phyloP scores from a whole-genome alignment of 2,329 filamentous ascomycete genomes.

The Nothopassalora personata region DNA sequence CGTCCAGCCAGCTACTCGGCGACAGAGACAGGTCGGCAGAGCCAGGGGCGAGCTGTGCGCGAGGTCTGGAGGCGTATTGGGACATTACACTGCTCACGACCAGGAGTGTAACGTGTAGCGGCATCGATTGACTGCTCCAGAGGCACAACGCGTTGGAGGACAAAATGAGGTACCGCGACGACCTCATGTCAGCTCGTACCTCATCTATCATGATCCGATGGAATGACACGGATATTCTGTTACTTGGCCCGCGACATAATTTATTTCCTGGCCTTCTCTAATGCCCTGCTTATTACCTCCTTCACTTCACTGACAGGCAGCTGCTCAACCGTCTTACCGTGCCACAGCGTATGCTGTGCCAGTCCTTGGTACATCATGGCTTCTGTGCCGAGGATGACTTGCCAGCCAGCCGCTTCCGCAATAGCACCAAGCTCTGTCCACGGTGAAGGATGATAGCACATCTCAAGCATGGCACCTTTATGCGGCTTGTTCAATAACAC shows the following conservation, averaged over 20 bases:
- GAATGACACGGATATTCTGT: background rate
- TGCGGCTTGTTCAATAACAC: conserved; percentile 45
- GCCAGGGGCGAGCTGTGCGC: conserved; percentile 64
- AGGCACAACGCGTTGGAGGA: too few species aligned
- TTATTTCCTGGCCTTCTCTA: conserved; percentile 21
- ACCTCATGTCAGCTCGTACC: background rate
- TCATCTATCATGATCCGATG: too few species aligned
- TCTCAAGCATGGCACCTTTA: conserved; percentile 69
- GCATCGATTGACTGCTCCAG: background rate
- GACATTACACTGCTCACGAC: conserved; percentile 61
- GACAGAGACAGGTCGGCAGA: conserved; percentile 59
- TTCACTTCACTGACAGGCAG: conserved; percentile 58
- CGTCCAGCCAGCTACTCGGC: conserved; percentile 60
- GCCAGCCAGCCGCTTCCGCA: conserved; percentile 60
- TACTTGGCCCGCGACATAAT: background rate
- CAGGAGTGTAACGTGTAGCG: conserved; percentile 41
- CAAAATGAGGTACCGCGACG: background rate
- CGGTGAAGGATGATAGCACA: conserved; percentile 74
- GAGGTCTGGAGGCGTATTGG: conserved; percentile 68
- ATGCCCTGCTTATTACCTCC: conserved; percentile 41
- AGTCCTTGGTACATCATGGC: conserved; percentile 72
- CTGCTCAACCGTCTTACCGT: conserved; percentile 49
- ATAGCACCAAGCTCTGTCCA: conserved; percentile 62
- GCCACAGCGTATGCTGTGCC: conserved; percentile 60
- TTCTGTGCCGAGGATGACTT: conserved; percentile 70